Percentiles rank a stretch among this genome's conserved stretches.
Conservation (phyloP, 768 basidiomycete species). For the Glaciozyma antarctica region DNA sequence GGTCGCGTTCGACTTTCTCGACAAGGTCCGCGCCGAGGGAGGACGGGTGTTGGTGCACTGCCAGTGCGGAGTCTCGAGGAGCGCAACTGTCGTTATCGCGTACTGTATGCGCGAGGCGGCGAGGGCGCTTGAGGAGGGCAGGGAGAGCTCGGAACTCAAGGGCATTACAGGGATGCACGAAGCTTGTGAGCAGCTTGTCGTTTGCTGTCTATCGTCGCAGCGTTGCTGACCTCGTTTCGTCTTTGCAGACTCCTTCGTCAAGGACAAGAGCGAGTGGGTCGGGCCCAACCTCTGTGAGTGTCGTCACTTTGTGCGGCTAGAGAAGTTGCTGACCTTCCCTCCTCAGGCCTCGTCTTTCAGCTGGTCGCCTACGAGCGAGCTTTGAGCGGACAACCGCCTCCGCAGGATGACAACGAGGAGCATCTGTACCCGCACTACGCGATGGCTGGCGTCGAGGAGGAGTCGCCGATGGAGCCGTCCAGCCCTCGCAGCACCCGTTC, state of each 20-base stretch:
- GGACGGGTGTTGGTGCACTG: constrained; percentile 50
- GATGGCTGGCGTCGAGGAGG: background rate
- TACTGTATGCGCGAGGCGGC: constrained; percentile 89
- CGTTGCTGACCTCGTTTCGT: background rate
- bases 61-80: constrained; percentile 86
- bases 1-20: constrained; percentile 69
- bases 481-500: constrained; percentile 21
- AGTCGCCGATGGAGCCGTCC: background rate
- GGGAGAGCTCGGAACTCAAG: constrained; percentile 20
- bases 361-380: constrained; percentile 78
- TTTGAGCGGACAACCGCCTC: constrained; percentile 19
- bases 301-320: constrained; percentile 36
- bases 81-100: constrained; percentile 80
- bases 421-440: constrained; percentile 12
- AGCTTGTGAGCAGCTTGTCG: constrained; percentile 44
- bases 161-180: constrained; percentile 62
- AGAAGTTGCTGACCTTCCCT: constrained; percentile 33
- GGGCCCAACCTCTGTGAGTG: constrained; percentile 86
- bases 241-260: constrained; percentile 58
- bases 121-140: constrained; percentile 45
- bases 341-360: constrained; percentile 75
- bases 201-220: background rate
- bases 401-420: constrained; percentile 17
- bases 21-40: constrained; percentile 61
- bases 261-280: constrained; percentile 74